phyloP scores from a whole-genome alignment of 2,329 filamentous ascomycete species.

The Cytospora leucostoma region DNA sequence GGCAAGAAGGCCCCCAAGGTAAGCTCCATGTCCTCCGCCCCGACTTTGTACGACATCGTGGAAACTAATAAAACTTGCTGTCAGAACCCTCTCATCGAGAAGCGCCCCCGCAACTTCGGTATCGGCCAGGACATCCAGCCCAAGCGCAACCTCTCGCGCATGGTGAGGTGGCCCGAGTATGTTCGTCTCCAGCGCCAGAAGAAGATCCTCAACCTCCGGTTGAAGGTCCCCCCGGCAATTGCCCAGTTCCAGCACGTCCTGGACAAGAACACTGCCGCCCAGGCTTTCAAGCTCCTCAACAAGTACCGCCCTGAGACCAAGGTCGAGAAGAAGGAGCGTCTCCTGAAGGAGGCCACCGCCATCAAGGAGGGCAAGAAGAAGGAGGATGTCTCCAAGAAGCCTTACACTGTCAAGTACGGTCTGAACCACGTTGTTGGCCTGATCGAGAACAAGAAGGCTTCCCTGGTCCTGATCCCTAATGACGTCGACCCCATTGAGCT shows the following conservation, averaged over 20 bases:
- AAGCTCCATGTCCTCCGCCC: constrained; percentile 43
- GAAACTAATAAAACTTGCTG: constrained; percentile 17
- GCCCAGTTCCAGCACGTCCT: constrained; percentile 98
- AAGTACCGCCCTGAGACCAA: constrained; percentile 99
- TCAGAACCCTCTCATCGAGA: constrained; percentile 99
- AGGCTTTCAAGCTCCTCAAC: constrained; percentile 99
- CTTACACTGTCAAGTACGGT: constrained; percentile 98
- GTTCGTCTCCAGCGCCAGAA: constrained; percentile 92
- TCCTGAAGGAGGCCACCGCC: constrained; percentile 96
- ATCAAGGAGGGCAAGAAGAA: constrained; percentile 99
- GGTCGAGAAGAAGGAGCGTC: constrained; percentile 99
- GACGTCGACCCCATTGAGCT: constrained; percentile 99
- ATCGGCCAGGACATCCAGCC: constrained; percentile 99
- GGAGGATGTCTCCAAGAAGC: constrained; percentile 99
- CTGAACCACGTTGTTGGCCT: constrained; percentile 98
- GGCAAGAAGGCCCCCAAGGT: constrained; percentile 97
- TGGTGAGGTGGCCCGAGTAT: constrained; percentile 99
- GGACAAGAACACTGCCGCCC: constrained; percentile 93
- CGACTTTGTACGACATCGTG: constrained; percentile 24
- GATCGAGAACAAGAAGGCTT: constrained; percentile 99
- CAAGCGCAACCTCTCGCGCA: constrained; percentile 90
- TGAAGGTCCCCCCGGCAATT: constrained; percentile 97
- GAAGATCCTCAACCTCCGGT: constrained; percentile 96
- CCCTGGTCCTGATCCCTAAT: constrained; percentile 97
- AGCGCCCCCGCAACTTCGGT: constrained; percentile 94